Evolutionary conservation across 495 filamentous ascomycete genomes (phyloP), one percentile per base, ranked within the genome.

Genomic region (Penicillium simplicissimum): DNA sequence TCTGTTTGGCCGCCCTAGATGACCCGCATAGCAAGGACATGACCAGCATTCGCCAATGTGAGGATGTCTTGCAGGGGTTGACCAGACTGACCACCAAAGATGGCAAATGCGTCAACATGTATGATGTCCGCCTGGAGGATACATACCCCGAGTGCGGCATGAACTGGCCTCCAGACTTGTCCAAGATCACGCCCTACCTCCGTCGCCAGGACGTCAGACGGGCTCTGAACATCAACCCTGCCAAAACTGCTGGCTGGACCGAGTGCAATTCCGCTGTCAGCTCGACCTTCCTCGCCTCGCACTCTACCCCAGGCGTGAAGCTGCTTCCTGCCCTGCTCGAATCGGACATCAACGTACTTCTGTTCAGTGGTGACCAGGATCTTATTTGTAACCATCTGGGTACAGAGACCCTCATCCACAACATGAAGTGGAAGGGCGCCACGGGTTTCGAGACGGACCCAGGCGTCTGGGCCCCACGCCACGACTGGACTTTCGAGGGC

Each of bases 371-470:
- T 58, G 90, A 95, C 63, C 84, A 94, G 67, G 95, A 98, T 70
- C 77, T 97, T 10, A 98, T 98, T 63, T 98, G 95, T 81, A 98
- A 98, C 72, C 93, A 98, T 72, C 79, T 98, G 17, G 95, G 95
- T 51, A 98, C 95, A 2, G 95, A 98, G 70, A 84, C 89, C 31
- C 72, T 97, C 49, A 97, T 98, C 71, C 85, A 90, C 73, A 92
- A 91, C 75, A 89, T 98, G 86, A 79, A 89, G 64, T 98, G 92
- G 91, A 92, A 90, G 68, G 91, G 88, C 36, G 93, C 87, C 19
- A 92, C 86, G 48, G 95, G 95, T 31, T 97, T 98, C 66, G 94
- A 98, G 67, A 80, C 92, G 6, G 88, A 90, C 1, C 91, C 92
- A 0, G 96, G 96, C 4, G 91, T 89, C 19, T 95, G 90, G 91